Conservation (phyloP, 1,284 basidiomycete genomes). For the Boletus holoroseus region DNA sequence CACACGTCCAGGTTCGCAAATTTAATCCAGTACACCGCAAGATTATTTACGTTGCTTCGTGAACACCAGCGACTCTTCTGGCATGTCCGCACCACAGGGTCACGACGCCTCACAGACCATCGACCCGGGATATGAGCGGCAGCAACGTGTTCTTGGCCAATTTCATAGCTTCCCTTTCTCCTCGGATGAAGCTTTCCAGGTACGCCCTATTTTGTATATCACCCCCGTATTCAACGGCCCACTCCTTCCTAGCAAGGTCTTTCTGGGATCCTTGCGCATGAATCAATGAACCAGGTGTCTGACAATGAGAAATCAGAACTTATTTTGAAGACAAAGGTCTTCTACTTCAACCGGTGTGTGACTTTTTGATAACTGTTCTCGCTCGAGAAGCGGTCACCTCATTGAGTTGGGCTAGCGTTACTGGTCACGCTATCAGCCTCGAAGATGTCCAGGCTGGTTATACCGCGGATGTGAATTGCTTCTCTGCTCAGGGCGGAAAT, state of each 20-base stretch:
- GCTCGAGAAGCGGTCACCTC: conserved; percentile 3
- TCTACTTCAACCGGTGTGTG: conserved; percentile 66
- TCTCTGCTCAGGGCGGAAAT: conserved; percentile 20
- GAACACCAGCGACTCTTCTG: background rate
- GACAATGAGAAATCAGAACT: conserved; percentile 44
- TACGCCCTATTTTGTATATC: conserved; percentile 26
- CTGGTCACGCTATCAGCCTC: conserved; percentile 22
- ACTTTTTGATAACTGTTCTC: conserved; percentile 4
- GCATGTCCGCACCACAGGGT: conserved; percentile 22
- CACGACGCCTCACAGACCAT: conserved; percentile 6
- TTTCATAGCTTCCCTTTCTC: conserved; percentile 48
- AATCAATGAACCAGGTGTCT: conserved; percentile 33
- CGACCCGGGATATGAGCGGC: conserved; percentile 9
- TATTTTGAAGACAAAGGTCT: conserved; percentile 51
- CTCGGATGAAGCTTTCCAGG: conserved; percentile 56
- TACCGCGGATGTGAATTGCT: conserved; percentile 10
- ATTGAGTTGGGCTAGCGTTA: conserved; percentile 33
- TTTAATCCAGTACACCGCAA: conserved; percentile 1
- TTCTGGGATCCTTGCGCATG: conserved; percentile 46
- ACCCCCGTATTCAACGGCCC: background rate
- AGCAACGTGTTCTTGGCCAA: conserved; percentile 30
- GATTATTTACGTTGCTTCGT: conserved; percentile 17
- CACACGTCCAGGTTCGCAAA: conserved; percentile 8
- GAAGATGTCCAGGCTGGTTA: conserved; percentile 19
- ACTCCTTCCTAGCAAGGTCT: conserved; percentile 51